phyloP scores from a whole-genome alignment of 768 basidiomycete species.

The Mycena galericulata region DNA sequence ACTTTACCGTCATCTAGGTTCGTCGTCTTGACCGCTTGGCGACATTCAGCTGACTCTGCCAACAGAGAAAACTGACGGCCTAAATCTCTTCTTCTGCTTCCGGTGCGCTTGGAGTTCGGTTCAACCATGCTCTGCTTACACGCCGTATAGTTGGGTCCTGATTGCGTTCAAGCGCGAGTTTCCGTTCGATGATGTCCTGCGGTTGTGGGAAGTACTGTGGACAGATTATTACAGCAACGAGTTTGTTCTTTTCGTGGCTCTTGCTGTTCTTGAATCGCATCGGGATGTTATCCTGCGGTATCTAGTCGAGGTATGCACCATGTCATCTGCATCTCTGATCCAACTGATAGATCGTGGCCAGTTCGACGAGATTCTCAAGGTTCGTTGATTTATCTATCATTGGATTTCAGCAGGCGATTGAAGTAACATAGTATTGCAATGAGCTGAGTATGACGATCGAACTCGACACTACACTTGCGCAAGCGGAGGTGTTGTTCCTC shows the following conservation, averaged over 20 bases:
- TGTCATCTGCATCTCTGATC: not conserved
- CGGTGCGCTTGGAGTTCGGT: slow-evolving; percentile 62
- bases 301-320: slow-evolving; percentile 82
- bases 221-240: slow-evolving; percentile 89
- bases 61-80: slow-evolving; percentile 84
- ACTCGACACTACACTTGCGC: slow-evolving; percentile 93
- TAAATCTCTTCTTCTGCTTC: slow-evolving; percentile 99
- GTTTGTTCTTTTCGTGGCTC: slow-evolving; percentile 93
- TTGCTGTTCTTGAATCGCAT: slow-evolving; percentile 95
- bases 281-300: slow-evolving; percentile 96
- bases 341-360: slow-evolving; percentile 41
- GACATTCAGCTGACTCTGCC: not conserved
- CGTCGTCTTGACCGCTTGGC: slow-evolving; percentile 24
- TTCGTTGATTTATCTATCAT: not conserved
- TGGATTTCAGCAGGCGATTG: not conserved
- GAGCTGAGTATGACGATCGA: slow-evolving; percentile 97
- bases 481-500: slow-evolving; percentile 96
- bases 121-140: not conserved
- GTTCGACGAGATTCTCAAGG: slow-evolving; percentile 88
- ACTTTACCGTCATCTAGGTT: slow-evolving; percentile 90
- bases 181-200: slow-evolving; percentile 88
- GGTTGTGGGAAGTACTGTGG: slow-evolving; percentile 95
- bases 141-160: slow-evolving; percentile 77
- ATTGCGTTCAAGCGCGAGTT: slow-evolving; percentile 98
- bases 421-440: slow-evolving; percentile 79